Evolutionary conservation across 805 yeast species (phyloP), one percentile per base, ranked within the genome.

Genomic region (Teunomyces atbi): DNA sequence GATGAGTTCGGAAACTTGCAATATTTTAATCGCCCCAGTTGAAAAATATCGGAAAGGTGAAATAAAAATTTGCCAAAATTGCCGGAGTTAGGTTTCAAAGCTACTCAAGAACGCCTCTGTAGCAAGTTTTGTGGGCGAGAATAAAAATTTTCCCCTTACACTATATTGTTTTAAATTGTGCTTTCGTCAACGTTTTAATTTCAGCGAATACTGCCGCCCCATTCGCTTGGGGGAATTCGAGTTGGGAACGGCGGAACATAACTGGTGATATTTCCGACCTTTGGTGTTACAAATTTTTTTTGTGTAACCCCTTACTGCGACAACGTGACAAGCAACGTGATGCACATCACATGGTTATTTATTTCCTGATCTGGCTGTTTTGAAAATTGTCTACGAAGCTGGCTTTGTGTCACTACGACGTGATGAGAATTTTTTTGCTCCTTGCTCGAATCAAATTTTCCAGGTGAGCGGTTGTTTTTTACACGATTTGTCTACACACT

Each of bases 381-480:
- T 36, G 39, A 36, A 36, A 36, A 36, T 36, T 20, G 39, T 19
- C 28, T 15, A 11, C 5, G 16, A 16, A 8, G 27, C 8, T 21
- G 28, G 15, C 23, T 36, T 36, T 36, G 39, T 36, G 39, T 36
- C 23, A 36, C 39, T 20, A 6, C 13, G 16, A 16, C 23, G 39
- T 16, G 39, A 36, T 36, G 39, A 36, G 39, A 36, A 36, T 36
- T 36, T 36, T 36, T 36, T 36, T 20, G 15, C 39, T 36, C 39
- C 39, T 21, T 36, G 39, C 33, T 30, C 33, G 33, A 30, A 36
- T 36, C 39, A 36, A 36, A 36, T 36, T 36, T 36, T 36, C 39
- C 7, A 36, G 27, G 39, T 36, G 32, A 29, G 32, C 27, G 32
- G 42, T 38, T 38, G 35, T 41, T 41, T 41, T 41, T 29, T 38